phyloP scores from a whole-genome alignment of 352 stramenopile genomes.

The Thraustotheca clavata region DNA sequence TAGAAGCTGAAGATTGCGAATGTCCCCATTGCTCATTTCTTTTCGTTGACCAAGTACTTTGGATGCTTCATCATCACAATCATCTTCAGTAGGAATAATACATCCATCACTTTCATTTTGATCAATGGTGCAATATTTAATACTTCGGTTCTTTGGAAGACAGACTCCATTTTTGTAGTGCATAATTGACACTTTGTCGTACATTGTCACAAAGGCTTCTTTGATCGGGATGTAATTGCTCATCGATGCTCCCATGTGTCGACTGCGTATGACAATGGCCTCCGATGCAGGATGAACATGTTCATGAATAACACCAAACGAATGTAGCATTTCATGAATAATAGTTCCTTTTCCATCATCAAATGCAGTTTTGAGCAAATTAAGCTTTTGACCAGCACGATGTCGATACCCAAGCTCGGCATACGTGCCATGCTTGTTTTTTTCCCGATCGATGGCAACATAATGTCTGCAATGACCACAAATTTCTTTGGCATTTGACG shows the following conservation, averaged over 20 bases:
- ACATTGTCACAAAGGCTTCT: conserved; percentile 48
- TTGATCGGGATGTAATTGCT: conserved; percentile 64
- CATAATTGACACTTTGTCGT: conserved; percentile 70
- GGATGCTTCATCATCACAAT: conserved; percentile 64
- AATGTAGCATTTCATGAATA: conserved; percentile 60
- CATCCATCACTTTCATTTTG: conserved; percentile 49
- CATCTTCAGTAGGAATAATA: conserved; percentile 47
- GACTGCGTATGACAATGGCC: conserved; percentile 60
- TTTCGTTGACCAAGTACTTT: conserved; percentile 46
- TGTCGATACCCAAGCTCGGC: conserved; percentile 46
- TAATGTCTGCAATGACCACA: conserved; percentile 42
- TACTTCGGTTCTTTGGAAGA: conserved; percentile 59
- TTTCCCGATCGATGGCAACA: conserved; percentile 57
- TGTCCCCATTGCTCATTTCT: conserved; percentile 47
- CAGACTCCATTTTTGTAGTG: conserved; percentile 63
- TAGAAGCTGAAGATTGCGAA: conserved; percentile 49
- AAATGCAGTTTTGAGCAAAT: conserved; percentile 61
- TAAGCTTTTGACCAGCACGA: conserved; percentile 55
- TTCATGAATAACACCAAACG: conserved; percentile 59
- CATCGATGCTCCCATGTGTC: conserved; percentile 44
- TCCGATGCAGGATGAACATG: conserved; percentile 55
- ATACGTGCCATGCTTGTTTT: conserved; percentile 63
- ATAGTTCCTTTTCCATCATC: conserved; percentile 33
- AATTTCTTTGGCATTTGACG: conserved; percentile 17
- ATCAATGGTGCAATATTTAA: conserved; percentile 50